Percentiles rank a stretch among this genome's conserved stretches.
Conservation (phyloP, 495 filamentous ascomycete genomes). For the Trypethelium eluteriae region DNA sequence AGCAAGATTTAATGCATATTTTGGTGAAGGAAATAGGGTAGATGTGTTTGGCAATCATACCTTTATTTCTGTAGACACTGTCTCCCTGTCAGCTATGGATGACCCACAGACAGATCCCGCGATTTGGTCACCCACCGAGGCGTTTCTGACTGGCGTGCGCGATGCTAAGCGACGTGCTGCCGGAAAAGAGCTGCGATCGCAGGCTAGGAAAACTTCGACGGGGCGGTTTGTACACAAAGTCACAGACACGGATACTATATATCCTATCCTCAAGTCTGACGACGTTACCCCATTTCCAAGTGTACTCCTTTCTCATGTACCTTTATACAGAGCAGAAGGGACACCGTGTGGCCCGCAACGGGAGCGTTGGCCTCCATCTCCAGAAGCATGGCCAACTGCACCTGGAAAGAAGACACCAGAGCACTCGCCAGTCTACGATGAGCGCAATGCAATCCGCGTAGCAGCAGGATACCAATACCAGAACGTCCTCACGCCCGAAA, state of each 20-base stretch:
- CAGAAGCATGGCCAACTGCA: slow-evolving; percentile 18
- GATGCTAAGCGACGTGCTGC: slow-evolving; percentile 43
- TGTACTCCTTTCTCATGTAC: slow-evolving; percentile 81
- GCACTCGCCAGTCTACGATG: slow-evolving; percentile 86
- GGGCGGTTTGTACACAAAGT: slow-evolving; percentile 29
- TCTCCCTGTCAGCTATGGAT: slow-evolving; percentile 71
- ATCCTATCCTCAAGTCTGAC: slow-evolving; percentile 13
- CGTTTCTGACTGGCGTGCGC: slow-evolving; percentile 64
- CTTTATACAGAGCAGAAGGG: slow-evolving; percentile 66
- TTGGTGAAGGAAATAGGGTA: slow-evolving; percentile 80
- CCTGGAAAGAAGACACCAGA: slow-evolving; percentile 34
- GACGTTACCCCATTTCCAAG: slow-evolving; percentile 58
- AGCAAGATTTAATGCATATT: slow-evolving; percentile 76
- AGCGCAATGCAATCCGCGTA: slow-evolving; percentile 69
- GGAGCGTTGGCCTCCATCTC: slow-evolving; percentile 68
- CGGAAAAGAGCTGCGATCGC: slow-evolving; percentile 47
- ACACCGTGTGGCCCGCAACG: slow-evolving; percentile 87
- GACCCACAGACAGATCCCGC: slow-evolving; percentile 36
- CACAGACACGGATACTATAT: slow-evolving; percentile 20
- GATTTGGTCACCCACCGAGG: slow-evolving; percentile 67
- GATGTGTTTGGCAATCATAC: slow-evolving; percentile 93
- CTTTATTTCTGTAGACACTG: slow-evolving; percentile 81
- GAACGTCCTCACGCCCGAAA: slow-evolving; percentile 70
- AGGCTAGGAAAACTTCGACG: slow-evolving; percentile 33
- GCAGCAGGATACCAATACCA: slow-evolving; percentile 87